Evolutionary conservation across 768 basidiomycete genomes (phyloP).

Genomic region (Mycena polygramma): DNA sequence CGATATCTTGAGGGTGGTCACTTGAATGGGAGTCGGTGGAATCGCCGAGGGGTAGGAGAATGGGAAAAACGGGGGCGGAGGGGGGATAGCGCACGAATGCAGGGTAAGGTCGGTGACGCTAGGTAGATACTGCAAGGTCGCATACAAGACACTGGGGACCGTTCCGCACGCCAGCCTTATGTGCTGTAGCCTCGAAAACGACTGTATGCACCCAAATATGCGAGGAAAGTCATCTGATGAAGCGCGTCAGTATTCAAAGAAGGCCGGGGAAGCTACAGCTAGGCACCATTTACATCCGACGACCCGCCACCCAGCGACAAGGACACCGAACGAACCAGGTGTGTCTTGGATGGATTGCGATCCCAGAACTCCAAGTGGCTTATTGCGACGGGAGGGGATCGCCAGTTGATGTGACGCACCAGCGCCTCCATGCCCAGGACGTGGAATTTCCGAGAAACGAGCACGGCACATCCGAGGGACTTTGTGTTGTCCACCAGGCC

Average conservation of each 20-base stretch:
- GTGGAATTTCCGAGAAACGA: slow-evolving; percentile 22
- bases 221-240: neutral
- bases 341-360: slow-evolving; percentile 6
- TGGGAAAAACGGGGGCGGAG: slow-evolving; percentile 24
- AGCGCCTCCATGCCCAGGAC: slow-evolving; percentile 20
- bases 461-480: slow-evolving; percentile 20
- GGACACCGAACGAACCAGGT: slow-evolving; percentile 20
- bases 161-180: slow-evolving; percentile 7
- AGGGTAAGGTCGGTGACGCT: slow-evolving; percentile 17
- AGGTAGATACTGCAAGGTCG: slow-evolving; percentile 16
- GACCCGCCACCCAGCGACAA: neutral
- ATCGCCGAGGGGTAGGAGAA: slow-evolving; percentile 3
- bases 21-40: neutral
- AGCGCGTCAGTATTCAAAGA: neutral
- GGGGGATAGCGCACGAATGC: slow-evolving; percentile 2
- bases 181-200: slow-evolving; percentile 15
- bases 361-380: slow-evolving; percentile 27
- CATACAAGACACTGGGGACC: slow-evolving; percentile 22
- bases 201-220: slow-evolving; percentile 23
- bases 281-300: neutral
- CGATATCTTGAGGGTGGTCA: slow-evolving; percentile 19
- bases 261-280: neutral
- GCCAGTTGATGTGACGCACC: slow-evolving; percentile 25
- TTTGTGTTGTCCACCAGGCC: neutral
- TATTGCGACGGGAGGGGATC: neutral